A percentile compares a stretch with the other conserved stretches of the same genome.
These are phyloP conservation scores for Hanseniaspora nectarophila DNA, from an alignment of 805 yeast species.

Conservation along the genomic window DNA sequence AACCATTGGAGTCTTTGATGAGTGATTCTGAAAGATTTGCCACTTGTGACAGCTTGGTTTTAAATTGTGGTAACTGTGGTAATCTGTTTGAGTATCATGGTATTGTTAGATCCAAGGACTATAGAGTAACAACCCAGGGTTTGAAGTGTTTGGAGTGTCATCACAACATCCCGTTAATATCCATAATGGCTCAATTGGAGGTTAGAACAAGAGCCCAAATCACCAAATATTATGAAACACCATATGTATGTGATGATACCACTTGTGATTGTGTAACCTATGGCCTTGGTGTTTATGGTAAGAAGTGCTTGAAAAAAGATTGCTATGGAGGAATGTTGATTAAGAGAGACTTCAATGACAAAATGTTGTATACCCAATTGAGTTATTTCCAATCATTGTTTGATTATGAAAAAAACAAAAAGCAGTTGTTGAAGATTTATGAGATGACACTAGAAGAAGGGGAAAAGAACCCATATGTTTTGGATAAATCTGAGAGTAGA, in stretches of 20 bases:
- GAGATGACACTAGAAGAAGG: conserved; percentile 28
- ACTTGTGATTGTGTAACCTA: conserved; percentile 72
- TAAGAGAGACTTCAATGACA: conserved; percentile 65
- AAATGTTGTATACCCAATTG: conserved; percentile 74
- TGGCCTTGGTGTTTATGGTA: conserved; percentile 81
- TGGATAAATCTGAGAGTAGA: conserved; percentile 43
- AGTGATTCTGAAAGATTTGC: conserved; percentile 74
- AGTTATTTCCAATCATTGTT: conserved; percentile 67
- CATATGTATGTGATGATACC: conserved; percentile 74
- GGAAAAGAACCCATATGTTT: conserved; percentile 20
- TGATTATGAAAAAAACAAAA: conserved; percentile 68
- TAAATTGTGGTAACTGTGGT: conserved; percentile 54
- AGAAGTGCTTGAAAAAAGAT: conserved; percentile 52
- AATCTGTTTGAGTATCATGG: conserved; percentile 60
- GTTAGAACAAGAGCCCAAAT: conserved; percentile 56
- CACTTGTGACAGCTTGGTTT: conserved; percentile 41
- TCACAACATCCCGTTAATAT: conserved; percentile 37
- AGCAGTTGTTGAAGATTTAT: conserved; percentile 42
- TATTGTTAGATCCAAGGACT: conserved; percentile 48
- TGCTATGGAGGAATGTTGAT: conserved; percentile 57
- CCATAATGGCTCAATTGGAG: conserved; percentile 64
- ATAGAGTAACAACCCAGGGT: conserved; percentile 56
- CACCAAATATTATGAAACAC: conserved; percentile 70
- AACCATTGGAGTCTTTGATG: conserved; percentile 70
- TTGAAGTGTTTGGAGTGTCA: conserved; percentile 56